These are phyloP conservation scores for Pestalotiopsis sp. DNA, from an alignment of 2,329 filamentous ascomycete species.

Conservation along the genomic window DNA sequence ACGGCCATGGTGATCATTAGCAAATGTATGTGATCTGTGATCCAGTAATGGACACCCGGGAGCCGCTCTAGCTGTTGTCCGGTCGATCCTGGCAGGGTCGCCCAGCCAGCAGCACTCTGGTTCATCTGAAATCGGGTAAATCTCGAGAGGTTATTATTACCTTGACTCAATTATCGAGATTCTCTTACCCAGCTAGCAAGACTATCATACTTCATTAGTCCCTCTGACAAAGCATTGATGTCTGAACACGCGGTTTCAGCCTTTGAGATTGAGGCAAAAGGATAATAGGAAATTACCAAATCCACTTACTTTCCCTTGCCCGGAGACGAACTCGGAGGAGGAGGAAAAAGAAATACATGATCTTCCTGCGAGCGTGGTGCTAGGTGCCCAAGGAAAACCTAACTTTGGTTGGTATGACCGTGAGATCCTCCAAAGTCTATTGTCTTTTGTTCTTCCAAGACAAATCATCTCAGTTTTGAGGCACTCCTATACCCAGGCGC, in stretches of 20 bases:
- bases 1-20: conserved; percentile 21
- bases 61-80: conserved; percentile 17
- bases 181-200: not conserved
- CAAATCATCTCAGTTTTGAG: not conserved
- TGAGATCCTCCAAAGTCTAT: not conserved
- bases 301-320: conserved; percentile 18
- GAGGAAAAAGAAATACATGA: conserved; percentile 12
- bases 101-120: conserved; percentile 21
- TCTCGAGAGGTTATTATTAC: not conserved
- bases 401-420: not conserved
- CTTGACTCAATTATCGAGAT: not conserved
- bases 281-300: conserved; percentile 21
- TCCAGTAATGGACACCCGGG: conserved; percentile 19
- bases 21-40: not conserved
- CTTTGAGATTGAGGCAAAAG: conserved; percentile 20
- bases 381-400: not conserved
- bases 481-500: not conserved
- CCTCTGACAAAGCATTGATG: conserved; percentile 10
- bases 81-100: conserved; percentile 16
- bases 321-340: not conserved
- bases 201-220: conserved; percentile 10
- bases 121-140: conserved; percentile 24
- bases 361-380: conserved; percentile 15
- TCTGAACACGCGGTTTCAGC: conserved; percentile 18
- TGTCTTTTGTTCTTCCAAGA: conserved; percentile 1